Evolutionary conservation across 331 rosid species (phyloP), one percentile per base, ranked within the genome.

Genomic region (Quercus lobata): DNA sequence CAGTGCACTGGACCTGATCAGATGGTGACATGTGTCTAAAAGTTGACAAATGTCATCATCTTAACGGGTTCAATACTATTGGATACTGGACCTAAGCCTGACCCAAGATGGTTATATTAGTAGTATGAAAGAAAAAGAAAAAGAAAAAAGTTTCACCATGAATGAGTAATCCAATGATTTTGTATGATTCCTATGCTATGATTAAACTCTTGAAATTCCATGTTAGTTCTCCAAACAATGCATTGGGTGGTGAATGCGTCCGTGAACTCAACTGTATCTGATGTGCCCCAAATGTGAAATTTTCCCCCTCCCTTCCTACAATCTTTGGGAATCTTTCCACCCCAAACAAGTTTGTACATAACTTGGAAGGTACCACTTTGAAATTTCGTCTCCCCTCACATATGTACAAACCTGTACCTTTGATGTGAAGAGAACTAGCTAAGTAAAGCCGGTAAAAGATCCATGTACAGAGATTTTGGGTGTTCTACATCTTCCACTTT

Each of bases 41-140:
- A 41, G 3, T 41, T 0, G 0, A 41, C 0, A 41, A 1, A 41
- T 2, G 1, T 8, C 12, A 41, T 9, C 0, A 41, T 41, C 12
- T 37, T 8, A 37, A 37, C 2, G 11, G 0, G 1, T 37, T 3
- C 1, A 37, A 1, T 41, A 9, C 0, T 2, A 41, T 0, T 8
- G 0, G 0, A 35, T 0, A 1, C 0, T 35, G 0, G 9, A 35
- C 2, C 0, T 34, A 34, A 34, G 41, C 2, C 8, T 6, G 0
- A 35, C 2, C 41, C 2, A 2, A 5, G n/a, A 17, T 37, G 3
- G 46, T 37, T 37, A 37, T 37, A 37, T 37, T 37, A 37, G 11
- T 37, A 8, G 46, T 8, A 2, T 37, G 46, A 37, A 37, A 37
- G 11, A 8, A 37, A 37, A 7, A 37, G 41, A 6, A 35, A 37